Conservation (phyloP, 2,329 filamentous ascomycete species). For the Thelonectria blattea region DNA sequence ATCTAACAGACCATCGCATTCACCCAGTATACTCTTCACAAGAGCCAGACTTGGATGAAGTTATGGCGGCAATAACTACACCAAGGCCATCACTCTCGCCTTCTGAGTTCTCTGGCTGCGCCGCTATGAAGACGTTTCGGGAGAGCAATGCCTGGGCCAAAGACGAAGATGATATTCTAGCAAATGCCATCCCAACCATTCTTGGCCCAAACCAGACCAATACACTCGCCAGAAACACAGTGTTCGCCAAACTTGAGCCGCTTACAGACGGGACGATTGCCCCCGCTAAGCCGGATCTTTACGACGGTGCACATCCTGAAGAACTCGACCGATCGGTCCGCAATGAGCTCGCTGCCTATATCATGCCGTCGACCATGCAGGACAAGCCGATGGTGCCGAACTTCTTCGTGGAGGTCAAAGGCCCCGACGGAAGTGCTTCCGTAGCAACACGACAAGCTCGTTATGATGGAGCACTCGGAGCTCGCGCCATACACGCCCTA, state of each 20-base stretch:
- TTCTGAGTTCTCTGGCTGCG: conserved; percentile 42
- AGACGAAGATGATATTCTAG: conserved; percentile 44
- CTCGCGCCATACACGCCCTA: conserved; percentile 46
- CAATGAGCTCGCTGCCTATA: conserved; percentile 32
- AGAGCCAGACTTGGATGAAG: conserved; percentile 37
- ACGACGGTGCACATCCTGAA: conserved; percentile 38
- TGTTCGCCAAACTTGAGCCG: conserved; percentile 45
- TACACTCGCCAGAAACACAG: conserved; percentile 24
- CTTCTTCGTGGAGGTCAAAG: conserved; percentile 51
- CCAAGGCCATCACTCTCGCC: conserved; percentile 44
- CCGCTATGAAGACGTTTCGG: conserved; percentile 39
- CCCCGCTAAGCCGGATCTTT: conserved; percentile 41
- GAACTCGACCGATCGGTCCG: conserved; percentile 36
- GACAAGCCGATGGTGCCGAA: conserved; percentile 46
- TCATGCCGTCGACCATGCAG: conserved; percentile 41
- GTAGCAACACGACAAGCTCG: conserved; percentile 44
- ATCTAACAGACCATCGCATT: conserved; percentile 44
- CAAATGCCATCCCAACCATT: conserved; percentile 43
- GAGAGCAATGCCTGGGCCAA: conserved; percentile 36
- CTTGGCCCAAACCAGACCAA: conserved; percentile 19
- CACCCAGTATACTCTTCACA: conserved; percentile 37
- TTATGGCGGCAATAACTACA: too few relatives aligned
- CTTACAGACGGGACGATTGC: conserved; percentile 42
- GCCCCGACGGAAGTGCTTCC: conserved; percentile 38
- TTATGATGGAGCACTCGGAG: conserved; percentile 46